These are phyloP conservation scores for Angophora floribunda DNA, from an alignment of 345 rosid genomes.

Conservation along the genomic window DNA sequence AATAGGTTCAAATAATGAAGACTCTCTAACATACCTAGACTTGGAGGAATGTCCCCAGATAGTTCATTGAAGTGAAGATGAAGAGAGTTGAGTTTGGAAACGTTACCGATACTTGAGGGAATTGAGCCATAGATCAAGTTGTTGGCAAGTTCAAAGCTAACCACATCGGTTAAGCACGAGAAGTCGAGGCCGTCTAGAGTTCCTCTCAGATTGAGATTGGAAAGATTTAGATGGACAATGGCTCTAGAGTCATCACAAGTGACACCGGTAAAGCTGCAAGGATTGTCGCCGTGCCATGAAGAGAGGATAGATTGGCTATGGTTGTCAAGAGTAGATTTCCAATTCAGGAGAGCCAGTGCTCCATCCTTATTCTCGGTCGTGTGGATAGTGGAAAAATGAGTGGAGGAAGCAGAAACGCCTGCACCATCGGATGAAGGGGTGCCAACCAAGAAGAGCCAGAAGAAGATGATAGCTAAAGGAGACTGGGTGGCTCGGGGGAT, in stretches of 20 bases:
- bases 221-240: neutral
- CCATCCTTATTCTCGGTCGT: neutral
- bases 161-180: neutral
- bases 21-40: neutral
- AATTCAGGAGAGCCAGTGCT: neutral
- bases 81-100: neutral
- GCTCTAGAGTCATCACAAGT: neutral
- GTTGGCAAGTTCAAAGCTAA: neutral
- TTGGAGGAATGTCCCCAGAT: neutral
- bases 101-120: neutral
- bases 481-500: neutral
- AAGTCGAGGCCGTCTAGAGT: neutral
- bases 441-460: neutral
- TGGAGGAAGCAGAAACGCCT: neutral
- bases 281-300: neutral
- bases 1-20: neutral
- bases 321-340: neutral
- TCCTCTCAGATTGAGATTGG: neutral
- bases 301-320: neutral
- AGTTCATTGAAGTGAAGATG: neutral
- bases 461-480: neutral
- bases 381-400: neutral
- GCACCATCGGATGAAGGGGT: neutral
- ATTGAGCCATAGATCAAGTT: neutral
- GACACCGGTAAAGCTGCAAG: neutral